Conservation (phyloP, 371 early-diverging fungal species). For the Mortierella sp. region DNA sequence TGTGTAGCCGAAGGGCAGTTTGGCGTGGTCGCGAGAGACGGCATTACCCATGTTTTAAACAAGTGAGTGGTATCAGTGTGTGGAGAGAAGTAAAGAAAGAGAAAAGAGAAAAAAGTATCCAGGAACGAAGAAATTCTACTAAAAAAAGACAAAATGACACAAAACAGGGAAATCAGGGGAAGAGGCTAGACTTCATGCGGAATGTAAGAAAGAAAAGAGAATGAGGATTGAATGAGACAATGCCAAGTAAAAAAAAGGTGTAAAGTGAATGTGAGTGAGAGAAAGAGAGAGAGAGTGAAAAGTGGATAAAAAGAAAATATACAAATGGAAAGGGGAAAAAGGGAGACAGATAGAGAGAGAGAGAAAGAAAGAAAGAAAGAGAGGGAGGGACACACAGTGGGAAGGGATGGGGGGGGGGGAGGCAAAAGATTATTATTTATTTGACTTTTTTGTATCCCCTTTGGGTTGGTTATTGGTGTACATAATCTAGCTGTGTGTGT, state of each 20-base stretch:
- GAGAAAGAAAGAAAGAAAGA: slow-evolving; percentile 3
- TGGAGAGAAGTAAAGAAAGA: neutral
- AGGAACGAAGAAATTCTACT: neutral
- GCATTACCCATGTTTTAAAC: slow-evolving; percentile 30
- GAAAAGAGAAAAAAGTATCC: neutral
- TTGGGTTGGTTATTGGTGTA: too few species aligned
- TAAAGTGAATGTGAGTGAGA: neutral
- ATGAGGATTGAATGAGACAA: neutral
- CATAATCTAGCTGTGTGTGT: too few species aligned
- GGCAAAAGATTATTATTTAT: neutral
- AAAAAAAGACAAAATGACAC: neutral
- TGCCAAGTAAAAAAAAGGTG: neutral
- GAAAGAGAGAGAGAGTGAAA: neutral
- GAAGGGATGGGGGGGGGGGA: neutral
- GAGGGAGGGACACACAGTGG: neutral
- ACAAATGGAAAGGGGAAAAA: neutral
- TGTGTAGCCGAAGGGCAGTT: slow-evolving; percentile 53
- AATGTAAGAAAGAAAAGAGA: neutral
- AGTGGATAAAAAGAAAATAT: neutral
- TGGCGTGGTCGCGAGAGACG: slow-evolving; percentile 54
- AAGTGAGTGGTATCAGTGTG: neutral
- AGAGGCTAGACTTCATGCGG: neutral
- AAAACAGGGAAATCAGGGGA: neutral
- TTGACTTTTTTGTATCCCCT: too few species aligned
- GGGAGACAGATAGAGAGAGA: neutral